These are phyloP conservation scores for Cyamopsis tetragonoloba DNA, from an alignment of 306 rosid species.

Conservation along the genomic window DNA sequence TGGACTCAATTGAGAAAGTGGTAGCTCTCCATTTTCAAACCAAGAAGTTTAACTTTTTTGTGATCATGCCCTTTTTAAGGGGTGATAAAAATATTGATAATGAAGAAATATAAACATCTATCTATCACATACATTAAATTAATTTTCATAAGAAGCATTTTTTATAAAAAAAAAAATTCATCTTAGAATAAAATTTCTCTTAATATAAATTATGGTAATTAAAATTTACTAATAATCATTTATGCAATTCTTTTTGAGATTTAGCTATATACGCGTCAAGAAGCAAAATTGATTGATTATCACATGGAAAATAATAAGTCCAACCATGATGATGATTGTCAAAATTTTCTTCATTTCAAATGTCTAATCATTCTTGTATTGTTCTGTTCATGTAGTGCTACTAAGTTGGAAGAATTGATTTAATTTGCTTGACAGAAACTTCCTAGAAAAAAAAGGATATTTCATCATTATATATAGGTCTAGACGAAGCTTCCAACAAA, in stretches of 20 bases:
- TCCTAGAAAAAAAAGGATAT: slow-evolving; percentile 14
- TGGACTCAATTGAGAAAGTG: too few species aligned
- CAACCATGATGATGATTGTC: slow-evolving; percentile 1
- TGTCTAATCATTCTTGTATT: slow-evolving; percentile 35
- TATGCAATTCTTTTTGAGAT: slow-evolving; percentile 1
- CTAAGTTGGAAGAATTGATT: slow-evolving; percentile 27
- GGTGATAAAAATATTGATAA: neutral
- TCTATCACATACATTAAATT: neutral
- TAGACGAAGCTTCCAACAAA: slow-evolving; percentile 22
- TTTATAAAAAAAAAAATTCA: neutral
- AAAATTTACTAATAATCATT: neutral
- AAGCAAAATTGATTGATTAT: slow-evolving; percentile 10
- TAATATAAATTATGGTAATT: neutral
- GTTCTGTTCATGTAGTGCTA: slow-evolving; percentile 29
- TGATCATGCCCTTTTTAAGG: too few species aligned
- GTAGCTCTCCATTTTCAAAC: too few species aligned
- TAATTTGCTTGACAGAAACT: slow-evolving; percentile 32
- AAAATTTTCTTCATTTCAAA: slow-evolving; percentile 18
- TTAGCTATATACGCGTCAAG: slow-evolving; percentile 18
- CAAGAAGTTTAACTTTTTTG: too few species aligned
- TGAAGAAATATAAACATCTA: neutral
- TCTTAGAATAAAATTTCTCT: neutral
- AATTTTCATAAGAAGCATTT: neutral
- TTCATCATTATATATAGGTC: slow-evolving; percentile 18
- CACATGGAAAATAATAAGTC: slow-evolving; percentile 17